These are phyloP conservation scores for Somion occarium DNA, from an alignment of 1,284 basidiomycete species.

Conservation along the genomic window DNA sequence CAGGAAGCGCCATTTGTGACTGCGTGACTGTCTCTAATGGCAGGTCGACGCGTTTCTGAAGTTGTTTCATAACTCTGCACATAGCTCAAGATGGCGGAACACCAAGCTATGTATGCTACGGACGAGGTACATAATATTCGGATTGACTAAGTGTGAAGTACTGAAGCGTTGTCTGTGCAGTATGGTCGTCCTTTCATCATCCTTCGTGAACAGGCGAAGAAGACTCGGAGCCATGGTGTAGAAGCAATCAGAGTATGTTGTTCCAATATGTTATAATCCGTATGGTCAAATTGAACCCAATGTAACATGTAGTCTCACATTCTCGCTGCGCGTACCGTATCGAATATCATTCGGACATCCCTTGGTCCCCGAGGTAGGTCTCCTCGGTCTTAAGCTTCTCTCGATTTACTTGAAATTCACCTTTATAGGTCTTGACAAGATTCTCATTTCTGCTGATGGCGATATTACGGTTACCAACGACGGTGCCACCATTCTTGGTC, in stretches of 20 bases:
- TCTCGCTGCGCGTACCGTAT: slow-evolving; percentile 87
- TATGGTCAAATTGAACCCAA: too few species aligned
- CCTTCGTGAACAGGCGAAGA: slow-evolving; percentile 90
- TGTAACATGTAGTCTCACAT: slow-evolving; percentile 83
- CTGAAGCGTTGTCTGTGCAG: slow-evolving; percentile 34
- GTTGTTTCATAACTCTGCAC: slow-evolving; percentile 2
- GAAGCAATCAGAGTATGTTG: slow-evolving; percentile 89
- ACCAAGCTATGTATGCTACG: slow-evolving; percentile 79
- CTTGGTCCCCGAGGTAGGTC: slow-evolving; percentile 84
- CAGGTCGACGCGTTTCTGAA: slow-evolving; percentile 1
- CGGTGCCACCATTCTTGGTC: slow-evolving; percentile 91
- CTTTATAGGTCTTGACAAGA: slow-evolving; percentile 89
- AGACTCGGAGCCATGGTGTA: slow-evolving; percentile 90
- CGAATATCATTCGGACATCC: slow-evolving; percentile 94
- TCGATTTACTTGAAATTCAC: not conserved
- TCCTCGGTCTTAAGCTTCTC: not conserved
- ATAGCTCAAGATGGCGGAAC: slow-evolving; percentile 35
- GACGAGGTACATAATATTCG: slow-evolving; percentile 64
- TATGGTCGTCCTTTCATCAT: slow-evolving; percentile 98
- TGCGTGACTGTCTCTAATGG: slow-evolving; percentile 1
- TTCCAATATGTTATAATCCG: not conserved
- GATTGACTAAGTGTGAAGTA: not conserved
- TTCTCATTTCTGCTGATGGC: slow-evolving; percentile 96
- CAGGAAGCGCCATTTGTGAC: not conserved
- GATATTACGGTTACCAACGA: slow-evolving; percentile 99